Evolutionary conservation across 2,329 filamentous ascomycete genomes (phyloP).

Genomic region (Sporothrix brunneoviolacea): DNA sequence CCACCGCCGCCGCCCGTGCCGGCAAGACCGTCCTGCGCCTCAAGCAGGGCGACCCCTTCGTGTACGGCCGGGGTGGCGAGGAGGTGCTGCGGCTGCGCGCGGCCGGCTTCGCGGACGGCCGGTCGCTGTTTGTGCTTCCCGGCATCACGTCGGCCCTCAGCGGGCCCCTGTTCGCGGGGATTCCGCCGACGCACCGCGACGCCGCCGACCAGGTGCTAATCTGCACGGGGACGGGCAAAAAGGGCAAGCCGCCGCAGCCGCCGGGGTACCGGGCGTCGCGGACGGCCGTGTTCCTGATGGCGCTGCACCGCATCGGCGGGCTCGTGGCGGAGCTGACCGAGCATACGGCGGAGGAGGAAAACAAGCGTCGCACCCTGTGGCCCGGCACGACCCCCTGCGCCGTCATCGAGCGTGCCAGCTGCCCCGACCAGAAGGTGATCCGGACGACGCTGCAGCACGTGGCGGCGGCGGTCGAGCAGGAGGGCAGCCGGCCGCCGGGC

Average conservation of each 20-base stretch:
- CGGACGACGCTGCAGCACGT: slow-evolving; percentile 77
- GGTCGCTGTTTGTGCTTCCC: slow-evolving; percentile 58
- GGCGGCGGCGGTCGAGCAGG: slow-evolving; percentile 74
- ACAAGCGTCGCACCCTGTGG: slow-evolving; percentile 48
- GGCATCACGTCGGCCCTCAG: slow-evolving; percentile 85
- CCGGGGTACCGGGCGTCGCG: slow-evolving; percentile 69
- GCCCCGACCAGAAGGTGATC: slow-evolving; percentile 88
- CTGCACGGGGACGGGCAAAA: slow-evolving; percentile 93
- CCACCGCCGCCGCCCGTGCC: slow-evolving; percentile 55
- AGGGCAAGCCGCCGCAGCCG: slow-evolving; percentile 74
- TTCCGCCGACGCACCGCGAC: slow-evolving; percentile 82
- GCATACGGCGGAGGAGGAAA: slow-evolving; percentile 28
- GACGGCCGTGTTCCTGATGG: slow-evolving; percentile 94
- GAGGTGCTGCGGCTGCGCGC: slow-evolving; percentile 78
- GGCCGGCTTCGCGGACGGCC: slow-evolving; percentile 57
- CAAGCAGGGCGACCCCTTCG: slow-evolving; percentile 94
- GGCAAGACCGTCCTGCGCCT: slow-evolving; percentile 80
- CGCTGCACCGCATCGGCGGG: slow-evolving; percentile 72
- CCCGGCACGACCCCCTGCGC: slow-evolving; percentile 78
- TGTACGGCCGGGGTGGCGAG: slow-evolving; percentile 92
- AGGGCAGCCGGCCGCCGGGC: slow-evolving; percentile 83
- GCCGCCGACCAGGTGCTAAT: slow-evolving; percentile 89
- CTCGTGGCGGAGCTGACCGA: slow-evolving; percentile 65
- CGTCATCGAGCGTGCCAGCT: slow-evolving; percentile 88
- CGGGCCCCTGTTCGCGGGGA: slow-evolving; percentile 79